Percentiles rank a stretch among this genome's conserved stretches.
Conservation (phyloP, 106 monocot species). For the Acanthochlamys bracteata region DNA sequence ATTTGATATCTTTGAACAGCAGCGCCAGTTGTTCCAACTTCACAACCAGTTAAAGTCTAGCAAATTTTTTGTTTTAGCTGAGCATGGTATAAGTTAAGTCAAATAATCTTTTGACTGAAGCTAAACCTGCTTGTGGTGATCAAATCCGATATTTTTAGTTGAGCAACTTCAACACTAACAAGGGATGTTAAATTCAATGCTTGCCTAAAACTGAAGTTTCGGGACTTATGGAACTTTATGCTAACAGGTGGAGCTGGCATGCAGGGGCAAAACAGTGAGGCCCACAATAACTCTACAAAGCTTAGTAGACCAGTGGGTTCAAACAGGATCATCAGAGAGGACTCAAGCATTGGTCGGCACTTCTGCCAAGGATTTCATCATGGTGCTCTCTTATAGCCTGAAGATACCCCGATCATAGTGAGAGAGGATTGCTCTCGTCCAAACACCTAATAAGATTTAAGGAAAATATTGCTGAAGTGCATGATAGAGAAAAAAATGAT, state of each 20-base stretch:
- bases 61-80: too few species aligned
- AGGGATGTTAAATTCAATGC: background rate
- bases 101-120: too few species aligned
- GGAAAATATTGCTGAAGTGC: background rate
- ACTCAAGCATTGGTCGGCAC: conserved; percentile 1
- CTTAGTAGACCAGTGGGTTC: conserved; percentile 7
- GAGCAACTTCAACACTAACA: background rate
- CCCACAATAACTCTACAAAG: background rate
- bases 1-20: too few species aligned
- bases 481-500: too few species aligned
- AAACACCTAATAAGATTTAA: background rate
- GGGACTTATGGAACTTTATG: background rate
- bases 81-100: too few species aligned
- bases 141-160: too few species aligned
- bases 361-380: conserved; percentile 8
- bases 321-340: background rate
- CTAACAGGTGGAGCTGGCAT: conserved; percentile 7
- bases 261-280: background rate
- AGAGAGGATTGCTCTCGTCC: background rate
- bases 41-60: too few species aligned
- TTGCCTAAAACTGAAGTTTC: background rate
- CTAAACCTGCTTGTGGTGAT: too few species aligned
- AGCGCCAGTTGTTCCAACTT: too few species aligned
- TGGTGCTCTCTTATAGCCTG: background rate
- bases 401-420: background rate